These are phyloP conservation scores for Diplodia sapinea DNA, from an alignment of 2,329 filamentous ascomycete genomes.

Conservation along the genomic window DNA sequence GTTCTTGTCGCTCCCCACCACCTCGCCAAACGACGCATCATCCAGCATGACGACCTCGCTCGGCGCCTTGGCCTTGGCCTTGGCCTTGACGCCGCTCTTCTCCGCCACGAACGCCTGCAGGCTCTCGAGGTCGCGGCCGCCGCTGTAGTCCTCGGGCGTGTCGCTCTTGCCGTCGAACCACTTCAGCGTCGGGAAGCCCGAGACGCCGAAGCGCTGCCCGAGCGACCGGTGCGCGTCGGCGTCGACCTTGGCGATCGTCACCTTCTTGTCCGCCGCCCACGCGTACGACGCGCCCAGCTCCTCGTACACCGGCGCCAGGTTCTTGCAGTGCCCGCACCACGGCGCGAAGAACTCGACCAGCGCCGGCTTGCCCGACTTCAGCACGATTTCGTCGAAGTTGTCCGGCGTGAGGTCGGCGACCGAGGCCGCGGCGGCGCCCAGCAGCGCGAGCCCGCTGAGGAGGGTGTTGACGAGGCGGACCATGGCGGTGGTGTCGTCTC, in stretches of 20 bases:
- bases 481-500: conserved; percentile 9
- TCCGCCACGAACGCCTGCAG: conserved; percentile 79
- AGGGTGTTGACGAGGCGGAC: conserved; percentile 37
- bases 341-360: conserved; percentile 98
- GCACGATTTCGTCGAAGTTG: conserved; percentile 90
- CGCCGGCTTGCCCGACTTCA: conserved; percentile 91
- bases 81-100: conserved; percentile 84
- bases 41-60: conserved; percentile 81
- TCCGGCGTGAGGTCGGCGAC: conserved; percentile 86
- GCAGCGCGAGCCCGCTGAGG: conserved; percentile 42
- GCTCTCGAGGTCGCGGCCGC: conserved; percentile 86
- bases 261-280: conserved; percentile 72
- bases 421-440: conserved; percentile 57
- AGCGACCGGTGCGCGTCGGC: conserved; percentile 86
- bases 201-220: conserved; percentile 83
- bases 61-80: conserved; percentile 73
- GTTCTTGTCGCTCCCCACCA: conserved; percentile 83
- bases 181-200: conserved; percentile 96
- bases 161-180: conserved; percentile 96
- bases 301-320: conserved; percentile 90
- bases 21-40: conserved; percentile 76
- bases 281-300: conserved; percentile 80
- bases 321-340: conserved; percentile 99
- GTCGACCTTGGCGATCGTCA: conserved; percentile 94
- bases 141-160: conserved; percentile 81